These are phyloP conservation scores for Atkinsonella hypoxylon DNA, from an alignment of 2,329 filamentous ascomycete species.

Conservation along the genomic window DNA sequence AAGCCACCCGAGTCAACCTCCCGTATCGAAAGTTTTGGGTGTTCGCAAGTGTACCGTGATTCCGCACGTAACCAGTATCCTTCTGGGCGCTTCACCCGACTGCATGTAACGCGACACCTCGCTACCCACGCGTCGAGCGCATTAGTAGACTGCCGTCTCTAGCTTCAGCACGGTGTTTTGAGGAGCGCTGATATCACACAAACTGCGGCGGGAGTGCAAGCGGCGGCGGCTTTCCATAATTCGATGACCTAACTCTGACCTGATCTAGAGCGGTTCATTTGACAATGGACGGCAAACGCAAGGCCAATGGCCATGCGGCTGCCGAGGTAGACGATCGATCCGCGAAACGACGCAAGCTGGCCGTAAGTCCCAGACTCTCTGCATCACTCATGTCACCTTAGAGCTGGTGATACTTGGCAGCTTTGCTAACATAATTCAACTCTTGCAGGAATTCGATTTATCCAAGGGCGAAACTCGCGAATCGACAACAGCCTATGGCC, in stretches of 20 bases:
- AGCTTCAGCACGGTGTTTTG: neutral
- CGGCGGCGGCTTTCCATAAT: slow-evolving; percentile 7
- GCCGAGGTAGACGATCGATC: slow-evolving; percentile 40
- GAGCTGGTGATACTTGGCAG: too few relatives aligned
- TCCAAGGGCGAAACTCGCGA: slow-evolving; percentile 49
- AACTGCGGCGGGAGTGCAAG: neutral
- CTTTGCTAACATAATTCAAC: slow-evolving; percentile 1
- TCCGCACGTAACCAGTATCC: neutral
- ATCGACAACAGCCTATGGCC: slow-evolving; percentile 58
- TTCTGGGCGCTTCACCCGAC: slow-evolving; percentile 2
- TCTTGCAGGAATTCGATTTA: slow-evolving; percentile 31
- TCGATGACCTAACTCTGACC: slow-evolving; percentile 17
- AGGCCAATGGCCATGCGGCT: slow-evolving; percentile 34
- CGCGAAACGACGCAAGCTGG: slow-evolving; percentile 42
- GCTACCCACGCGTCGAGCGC: slow-evolving; percentile 12
- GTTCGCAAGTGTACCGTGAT: neutral
- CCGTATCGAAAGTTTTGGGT: neutral
- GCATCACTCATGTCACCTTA: neutral
- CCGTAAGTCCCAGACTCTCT: slow-evolving; percentile 25
- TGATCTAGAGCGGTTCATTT: slow-evolving; percentile 7
- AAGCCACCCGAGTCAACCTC: neutral
- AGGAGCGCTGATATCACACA: neutral
- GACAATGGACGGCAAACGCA: slow-evolving; percentile 46
- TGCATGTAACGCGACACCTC: slow-evolving; percentile 9
- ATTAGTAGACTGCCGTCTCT: neutral